Conservation (phyloP, 305 asterid species). For the Solanum hybrid region DNA sequence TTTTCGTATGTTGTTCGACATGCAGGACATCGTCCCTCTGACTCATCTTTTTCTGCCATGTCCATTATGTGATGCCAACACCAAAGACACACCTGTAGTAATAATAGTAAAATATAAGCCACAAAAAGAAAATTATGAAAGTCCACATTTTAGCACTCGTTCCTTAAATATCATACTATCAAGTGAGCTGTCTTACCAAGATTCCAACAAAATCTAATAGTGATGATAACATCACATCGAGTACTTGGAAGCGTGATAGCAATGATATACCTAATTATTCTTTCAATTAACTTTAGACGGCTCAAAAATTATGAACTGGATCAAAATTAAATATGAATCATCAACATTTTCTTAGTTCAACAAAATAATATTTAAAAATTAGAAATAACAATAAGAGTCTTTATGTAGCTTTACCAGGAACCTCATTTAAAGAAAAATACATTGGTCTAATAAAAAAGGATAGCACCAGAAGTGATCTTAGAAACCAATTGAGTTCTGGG, state of each 20-base stretch:
- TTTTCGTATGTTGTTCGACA: slow-evolving; percentile 77
- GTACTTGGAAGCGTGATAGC: background rate
- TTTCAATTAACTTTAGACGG: background rate
- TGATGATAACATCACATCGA: background rate
- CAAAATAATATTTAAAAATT: background rate
- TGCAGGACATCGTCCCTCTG: slow-evolving; percentile 97
- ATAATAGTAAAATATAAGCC: background rate
- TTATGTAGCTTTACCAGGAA: background rate
- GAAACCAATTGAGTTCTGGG: background rate
- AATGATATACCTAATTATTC: background rate
- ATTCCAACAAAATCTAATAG: background rate
- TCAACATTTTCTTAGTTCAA: background rate
- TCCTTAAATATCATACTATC: background rate
- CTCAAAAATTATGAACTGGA: background rate
- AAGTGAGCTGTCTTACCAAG: background rate
- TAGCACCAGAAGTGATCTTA: background rate
- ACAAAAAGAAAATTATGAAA: slow-evolving; percentile 1
- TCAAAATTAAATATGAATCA: background rate
- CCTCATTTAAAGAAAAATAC: background rate
- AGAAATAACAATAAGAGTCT: background rate
- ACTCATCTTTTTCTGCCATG: slow-evolving; percentile 86
- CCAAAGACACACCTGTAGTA: slow-evolving; percentile 82
- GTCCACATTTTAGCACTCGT: background rate
- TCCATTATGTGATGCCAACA: slow-evolving; percentile 98
- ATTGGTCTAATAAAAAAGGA: background rate